Evolutionary conservation across 208 protist genomes (phyloP).

Genomic region (Leptomonas pyrrhocoris): DNA sequence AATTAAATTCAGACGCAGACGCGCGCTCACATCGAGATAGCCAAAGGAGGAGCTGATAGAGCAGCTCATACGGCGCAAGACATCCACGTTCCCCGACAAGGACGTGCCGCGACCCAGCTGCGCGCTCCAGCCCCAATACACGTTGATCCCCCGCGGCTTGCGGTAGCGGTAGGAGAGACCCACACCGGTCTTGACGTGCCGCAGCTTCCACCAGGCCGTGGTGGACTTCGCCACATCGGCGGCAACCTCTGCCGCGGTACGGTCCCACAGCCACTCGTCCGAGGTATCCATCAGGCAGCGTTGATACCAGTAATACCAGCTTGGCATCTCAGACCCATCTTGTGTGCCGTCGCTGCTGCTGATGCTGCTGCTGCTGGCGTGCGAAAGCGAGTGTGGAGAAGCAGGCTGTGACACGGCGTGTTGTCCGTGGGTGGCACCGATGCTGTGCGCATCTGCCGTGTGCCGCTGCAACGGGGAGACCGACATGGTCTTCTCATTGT

Average conservation of each 20-base stretch:
- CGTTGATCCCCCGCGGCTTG: constrained; percentile 69
- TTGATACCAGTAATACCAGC: constrained; percentile 32
- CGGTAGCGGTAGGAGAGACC: constrained; percentile 75
- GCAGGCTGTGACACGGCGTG: too few species aligned
- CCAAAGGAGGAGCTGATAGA: constrained; percentile 57
- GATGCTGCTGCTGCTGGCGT: too few species aligned
- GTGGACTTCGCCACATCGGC: constrained; percentile 10
- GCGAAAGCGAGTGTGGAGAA: too few species aligned
- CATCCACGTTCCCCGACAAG: constrained; percentile 71
- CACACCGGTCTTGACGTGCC: constrained; percentile 61
- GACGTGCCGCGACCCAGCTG: constrained; percentile 48
- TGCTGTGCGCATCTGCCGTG: too few species aligned
- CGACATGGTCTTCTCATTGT: too few species aligned
- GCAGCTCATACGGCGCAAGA: constrained; percentile 69
- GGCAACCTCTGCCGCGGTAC: constrained; percentile 23
- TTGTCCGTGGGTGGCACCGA: too few species aligned
- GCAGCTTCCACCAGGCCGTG: constrained; percentile 48
- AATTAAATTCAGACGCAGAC: constrained; percentile 74
- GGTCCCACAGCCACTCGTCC: constrained; percentile 37
- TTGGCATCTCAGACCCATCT: too few species aligned
- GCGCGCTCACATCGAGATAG: constrained; percentile 54
- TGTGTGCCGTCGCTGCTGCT: not conserved
- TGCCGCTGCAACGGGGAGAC: too few species aligned
- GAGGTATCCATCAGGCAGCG: constrained; percentile 30
- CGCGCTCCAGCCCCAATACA: constrained; percentile 67